These are phyloP conservation scores for Penicillium psychrosexuale DNA, from an alignment of 2,329 filamentous ascomycete genomes.

Conservation along the genomic window DNA sequence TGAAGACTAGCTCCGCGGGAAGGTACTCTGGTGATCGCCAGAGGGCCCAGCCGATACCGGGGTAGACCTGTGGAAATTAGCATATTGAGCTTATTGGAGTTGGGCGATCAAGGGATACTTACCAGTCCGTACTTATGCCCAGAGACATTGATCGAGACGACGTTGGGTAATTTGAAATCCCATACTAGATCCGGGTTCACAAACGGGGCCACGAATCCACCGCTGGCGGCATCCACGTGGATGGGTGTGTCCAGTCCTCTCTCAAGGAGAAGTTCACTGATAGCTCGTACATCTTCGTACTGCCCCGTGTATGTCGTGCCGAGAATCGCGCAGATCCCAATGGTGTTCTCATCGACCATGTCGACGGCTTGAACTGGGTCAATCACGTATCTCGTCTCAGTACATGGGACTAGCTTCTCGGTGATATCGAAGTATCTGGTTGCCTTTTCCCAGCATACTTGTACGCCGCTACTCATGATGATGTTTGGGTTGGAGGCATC, in stretches of 20 bases:
- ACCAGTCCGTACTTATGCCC: conserved; percentile 52
- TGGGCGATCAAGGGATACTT: background rate
- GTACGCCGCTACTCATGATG: conserved; percentile 70
- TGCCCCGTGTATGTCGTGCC: conserved; percentile 72
- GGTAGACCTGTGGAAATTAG: conserved; percentile 58
- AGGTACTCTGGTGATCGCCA: conserved; percentile 82
- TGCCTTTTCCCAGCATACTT: conserved; percentile 71
- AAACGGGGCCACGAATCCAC: conserved; percentile 45
- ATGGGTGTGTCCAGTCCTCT: conserved; percentile 51
- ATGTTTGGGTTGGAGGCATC: conserved; percentile 66
- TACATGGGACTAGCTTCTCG: conserved; percentile 39
- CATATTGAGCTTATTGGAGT: background rate
- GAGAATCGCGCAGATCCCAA: conserved; percentile 70
- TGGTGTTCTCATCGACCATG: conserved; percentile 72
- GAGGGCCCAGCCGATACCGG: conserved; percentile 89
- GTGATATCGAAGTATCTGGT: conserved; percentile 73
- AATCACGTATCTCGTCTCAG: conserved; percentile 62
- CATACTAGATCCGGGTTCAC: conserved; percentile 33
- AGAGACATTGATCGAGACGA: conserved; percentile 58
- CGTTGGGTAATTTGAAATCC: conserved; percentile 31
- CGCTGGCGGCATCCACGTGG: conserved; percentile 45
- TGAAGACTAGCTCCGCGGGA: conserved; percentile 91
- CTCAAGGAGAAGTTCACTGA: conserved; percentile 62
- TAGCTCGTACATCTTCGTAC: conserved; percentile 68
- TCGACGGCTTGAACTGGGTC: conserved; percentile 63